phyloP scores from a whole-genome alignment of 176 grass and related monocot genomes.

The Leersia perrieri region DNA sequence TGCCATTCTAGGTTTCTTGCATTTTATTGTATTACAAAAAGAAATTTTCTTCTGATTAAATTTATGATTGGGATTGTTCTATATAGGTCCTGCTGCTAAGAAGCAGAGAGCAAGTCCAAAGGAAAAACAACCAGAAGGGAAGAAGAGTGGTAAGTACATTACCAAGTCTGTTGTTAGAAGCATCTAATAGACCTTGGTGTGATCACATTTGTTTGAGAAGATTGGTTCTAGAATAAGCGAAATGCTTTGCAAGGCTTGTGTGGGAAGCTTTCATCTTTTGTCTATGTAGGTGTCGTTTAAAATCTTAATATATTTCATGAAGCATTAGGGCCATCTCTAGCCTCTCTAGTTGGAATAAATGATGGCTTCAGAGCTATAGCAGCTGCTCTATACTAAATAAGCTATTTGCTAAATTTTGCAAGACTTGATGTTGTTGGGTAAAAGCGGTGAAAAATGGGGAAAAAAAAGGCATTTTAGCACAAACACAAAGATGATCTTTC shows the following conservation, averaged over 20 bases:
- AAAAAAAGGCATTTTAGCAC: neutral
- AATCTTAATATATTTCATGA: neutral
- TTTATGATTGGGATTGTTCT: conserved; percentile 9
- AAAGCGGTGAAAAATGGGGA: neutral
- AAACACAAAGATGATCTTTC: neutral
- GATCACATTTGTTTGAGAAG: neutral
- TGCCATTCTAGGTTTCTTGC: neutral
- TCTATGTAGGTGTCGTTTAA: neutral
- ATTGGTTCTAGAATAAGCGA: neutral
- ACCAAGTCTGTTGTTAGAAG: conserved; percentile 15
- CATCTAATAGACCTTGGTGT: conserved; percentile 2
- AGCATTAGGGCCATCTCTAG: neutral
- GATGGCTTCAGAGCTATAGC: neutral
- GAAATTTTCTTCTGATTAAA: neutral
- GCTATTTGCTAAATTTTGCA: neutral
- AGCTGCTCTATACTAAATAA: neutral
- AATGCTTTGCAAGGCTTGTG: neutral
- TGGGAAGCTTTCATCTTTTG: conserved; percentile 8
- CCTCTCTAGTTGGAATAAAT: neutral
- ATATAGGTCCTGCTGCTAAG: conserved; percentile 54
- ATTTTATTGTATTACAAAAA: neutral
- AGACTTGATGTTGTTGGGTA: neutral
- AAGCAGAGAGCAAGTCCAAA: conserved; percentile 35
- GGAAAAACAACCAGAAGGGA: conserved; percentile 37
- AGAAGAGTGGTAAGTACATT: conserved; percentile 64